Evolutionary conservation across 2,329 filamentous ascomycete genomes (phyloP).

Genomic region (Clonostachys sp.): DNA sequence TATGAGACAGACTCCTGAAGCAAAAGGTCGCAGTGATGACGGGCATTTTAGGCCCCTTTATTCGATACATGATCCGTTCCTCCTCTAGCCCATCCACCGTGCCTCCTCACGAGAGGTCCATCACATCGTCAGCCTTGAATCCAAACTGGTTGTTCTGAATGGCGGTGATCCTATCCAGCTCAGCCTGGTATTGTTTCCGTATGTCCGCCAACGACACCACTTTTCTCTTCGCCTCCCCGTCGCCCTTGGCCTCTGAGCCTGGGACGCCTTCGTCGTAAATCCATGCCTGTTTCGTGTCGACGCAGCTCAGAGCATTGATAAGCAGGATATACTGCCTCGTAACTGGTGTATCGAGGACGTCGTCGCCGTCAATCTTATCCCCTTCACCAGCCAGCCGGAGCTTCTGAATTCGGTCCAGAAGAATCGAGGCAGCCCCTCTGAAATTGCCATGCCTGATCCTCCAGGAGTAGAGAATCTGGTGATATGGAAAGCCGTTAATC

Average conservation of each 20-base stretch:
- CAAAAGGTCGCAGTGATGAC: background rate
- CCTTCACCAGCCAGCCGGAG: slow-evolving; percentile 55
- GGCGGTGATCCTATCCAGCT: slow-evolving; percentile 82
- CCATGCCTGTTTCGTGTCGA: slow-evolving; percentile 77
- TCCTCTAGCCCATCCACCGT: background rate
- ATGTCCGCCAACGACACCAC: slow-evolving; percentile 84
- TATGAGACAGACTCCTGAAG: slow-evolving; percentile 1
- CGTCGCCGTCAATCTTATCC: slow-evolving; percentile 48
- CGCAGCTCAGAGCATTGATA: slow-evolving; percentile 88
- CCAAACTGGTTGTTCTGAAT: slow-evolving; percentile 89
- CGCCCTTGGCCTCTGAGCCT: background rate
- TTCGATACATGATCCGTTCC: slow-evolving; percentile 3
- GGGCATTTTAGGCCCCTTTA: background rate
- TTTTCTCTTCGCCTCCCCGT: slow-evolving; percentile 50
- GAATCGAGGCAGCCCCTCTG: slow-evolving; percentile 66
- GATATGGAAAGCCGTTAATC: slow-evolving; percentile 68
- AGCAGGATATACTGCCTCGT: slow-evolving; percentile 80
- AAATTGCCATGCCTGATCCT: slow-evolving; percentile 80
- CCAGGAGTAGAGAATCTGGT: slow-evolving; percentile 89
- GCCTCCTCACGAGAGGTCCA: slow-evolving; percentile 41
- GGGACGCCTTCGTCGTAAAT: slow-evolving; percentile 44
- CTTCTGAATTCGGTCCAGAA: slow-evolving; percentile 60
- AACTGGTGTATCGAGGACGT: slow-evolving; percentile 58
- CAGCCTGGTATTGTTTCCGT: slow-evolving; percentile 81
- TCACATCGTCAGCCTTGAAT: slow-evolving; percentile 53